Base-by-base conservation (phyloP, 2,329 filamentous ascomycete genomes). In the Sarocladiaceae sp. region DNA sequence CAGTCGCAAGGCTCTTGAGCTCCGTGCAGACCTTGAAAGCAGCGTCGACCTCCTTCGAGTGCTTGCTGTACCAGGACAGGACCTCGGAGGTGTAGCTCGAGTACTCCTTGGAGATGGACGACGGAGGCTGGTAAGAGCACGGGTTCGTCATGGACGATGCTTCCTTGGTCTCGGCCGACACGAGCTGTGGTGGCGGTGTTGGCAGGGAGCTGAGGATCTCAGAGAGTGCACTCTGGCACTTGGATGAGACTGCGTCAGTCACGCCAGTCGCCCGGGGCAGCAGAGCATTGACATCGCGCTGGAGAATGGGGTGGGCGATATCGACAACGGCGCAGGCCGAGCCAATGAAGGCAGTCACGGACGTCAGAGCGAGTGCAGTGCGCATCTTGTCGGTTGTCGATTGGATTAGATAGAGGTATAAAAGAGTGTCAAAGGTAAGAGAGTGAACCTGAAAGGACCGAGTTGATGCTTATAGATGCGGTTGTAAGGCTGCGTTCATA, bases 61-160 rank as follows among this genome's bases (percentile, higher is more conserved):
- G 59, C 31, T 55, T 36, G 17, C 52, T 51, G 58, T 62, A 64
- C 67, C 69, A 71, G 2, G 58, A 60, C 6, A 55, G n/a, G 25
- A 66, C 51, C 55, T 63, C 52, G 50, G 58, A 59, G 55, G 56
- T 62, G 63, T 69, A 71, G 54, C 57, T 60, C 18, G 56, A 54
- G 59, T 64, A 69, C 39, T 65, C 56, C 23, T 54, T 57, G 57
- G 56, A 62, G 29, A 70, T 60, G 57, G 58, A 61, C n/a, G 55
- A 33, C n/a, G 69, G 65, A 5, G 61, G 51, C 48, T 52, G 60
- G 60, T 64, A 62, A 55, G 52, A 17, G 66, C 68, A 71, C 3
- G 60, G 56, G 60, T 69, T 17, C 12, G 36, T 39, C 12, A 11
- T 39, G 36, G 29, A 33, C 29, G 8, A 15, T 8, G 10, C 29